Evolutionary conservation across 495 filamentous ascomycete species (phyloP), one percentile per base, ranked within the genome.

Genomic region (Tuber aestivum): DNA sequence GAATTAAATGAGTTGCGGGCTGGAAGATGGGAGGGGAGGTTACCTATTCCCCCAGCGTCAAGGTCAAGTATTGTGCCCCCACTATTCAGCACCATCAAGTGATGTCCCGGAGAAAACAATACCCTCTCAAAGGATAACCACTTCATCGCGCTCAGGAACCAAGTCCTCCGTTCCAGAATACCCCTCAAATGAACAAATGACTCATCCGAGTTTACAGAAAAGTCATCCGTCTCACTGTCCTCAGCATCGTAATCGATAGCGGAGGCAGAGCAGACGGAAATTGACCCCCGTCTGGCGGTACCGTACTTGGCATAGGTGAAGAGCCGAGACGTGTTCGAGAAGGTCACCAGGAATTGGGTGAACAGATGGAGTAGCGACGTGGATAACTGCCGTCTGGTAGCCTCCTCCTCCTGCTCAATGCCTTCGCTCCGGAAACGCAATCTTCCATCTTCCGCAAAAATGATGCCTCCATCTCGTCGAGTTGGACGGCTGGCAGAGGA

Each of bases 111-210:
- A 14, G 77, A 81, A 56, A 83, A 83, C 42, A 83, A 70, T 23
- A 83, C 76, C 27, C 82, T 78, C 20, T 82, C 82, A 37, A 83
- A 83, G 27, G 79, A 83, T 42, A 83, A 32, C 82, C 82, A 83
- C 65, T 83, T 83, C 70, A 79, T 73, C 0, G 82, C 79, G 69
- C 76, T 83, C 37, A 81, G 44, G 71, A 81, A 83, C 81, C 82
- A 83, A 56, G 48, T n/a, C 14, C 72, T 56, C 42, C 74, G 76
- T 72, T 81, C 76, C 12, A 83, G 61, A 20, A 74, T 72, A 27
- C 32, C n/a, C 18, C 71, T 76, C 32, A 80, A 45, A 8, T 72
- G 56, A 23, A 21, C 45, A 20, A 50, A 44, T 27, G 78, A 74
- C 61, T 82, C 81, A 44, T 78, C 81, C 44, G 74, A 72, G 16